Base-by-base conservation (phyloP, 1,284 basidiomycete genomes). In the Austroboletus novae-zelandiae region DNA sequence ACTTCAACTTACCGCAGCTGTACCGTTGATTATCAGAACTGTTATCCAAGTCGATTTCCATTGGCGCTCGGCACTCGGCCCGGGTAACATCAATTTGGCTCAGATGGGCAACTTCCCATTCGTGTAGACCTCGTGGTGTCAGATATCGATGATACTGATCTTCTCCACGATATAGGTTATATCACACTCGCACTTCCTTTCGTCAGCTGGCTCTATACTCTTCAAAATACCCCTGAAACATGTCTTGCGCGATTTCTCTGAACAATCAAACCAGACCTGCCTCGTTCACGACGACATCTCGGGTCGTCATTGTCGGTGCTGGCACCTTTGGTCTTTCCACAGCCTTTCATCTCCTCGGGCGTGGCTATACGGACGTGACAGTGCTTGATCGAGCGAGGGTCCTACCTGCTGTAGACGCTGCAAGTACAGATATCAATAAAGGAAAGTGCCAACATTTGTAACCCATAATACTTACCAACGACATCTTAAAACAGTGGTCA, bases 241-340 rank as follows among this genome's bases (percentile, higher is more conserved):
- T 63, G 61, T 39, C 46, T 32, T n/a, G 7, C 25, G 25, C 46
- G 11, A 29, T 18, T 15, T 25, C 27, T 6, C 47, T 30, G 18
- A 27, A 8, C 8, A 11, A 15, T 14, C 30, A 18, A 27, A 1
- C 15, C 8, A 11, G 17, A 36, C 11, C 32, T 9, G 20, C 34
- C 6, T 35, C 25, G 7, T 48, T 59, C 45, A 44, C 45, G 40
- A 45, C 45, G 13, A 15, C 53, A 17, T 56, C 57, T 7, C 52
- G 43, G 20, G 53, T 91, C 30, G 61, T 93, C 40, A 86, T 95
- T 55, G 74, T 94, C 41, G 92, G 92, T n/a, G 86, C 89, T 32
- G 92, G 93, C 11, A 85, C 84, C 54, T 93, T 94, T 62, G 93
- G 93, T 3, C 72, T 91, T n/a, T 91, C 91, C 3, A 88, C 90